phyloP scores from a whole-genome alignment of 441 rosid genomes.

The Bocquillonia castaneifolia region DNA sequence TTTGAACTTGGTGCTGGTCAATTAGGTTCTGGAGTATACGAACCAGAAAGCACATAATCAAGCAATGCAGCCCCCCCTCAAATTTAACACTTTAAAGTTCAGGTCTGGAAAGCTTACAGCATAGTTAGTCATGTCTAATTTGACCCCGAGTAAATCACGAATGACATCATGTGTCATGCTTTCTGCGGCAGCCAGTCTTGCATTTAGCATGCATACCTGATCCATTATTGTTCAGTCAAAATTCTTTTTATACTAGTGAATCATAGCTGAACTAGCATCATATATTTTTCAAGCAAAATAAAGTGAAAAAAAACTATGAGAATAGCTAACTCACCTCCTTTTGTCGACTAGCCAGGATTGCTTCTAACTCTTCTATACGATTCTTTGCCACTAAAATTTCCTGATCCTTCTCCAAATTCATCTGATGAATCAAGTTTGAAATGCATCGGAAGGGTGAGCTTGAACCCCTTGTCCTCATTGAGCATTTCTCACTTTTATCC shows the following conservation, averaged over 20 bases:
- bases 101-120: constrained; percentile 52
- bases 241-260: too few relatives aligned
- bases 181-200: constrained; percentile 89
- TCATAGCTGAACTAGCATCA: neutral
- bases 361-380: constrained; percentile 71
- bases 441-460: constrained; percentile 97
- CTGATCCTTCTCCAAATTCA: constrained; percentile 77
- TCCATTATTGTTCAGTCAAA: constrained; percentile 24
- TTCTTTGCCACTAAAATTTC: constrained; percentile 61
- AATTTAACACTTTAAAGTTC: constrained; percentile 11
- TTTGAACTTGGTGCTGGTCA: constrained; percentile 69
- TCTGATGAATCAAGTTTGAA: constrained; percentile 79
- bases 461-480: constrained; percentile 71
- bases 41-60: constrained; percentile 16
- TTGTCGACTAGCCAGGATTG: constrained; percentile 51
- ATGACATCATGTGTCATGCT: constrained; percentile 97
- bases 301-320: neutral
- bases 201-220: constrained; percentile 68
- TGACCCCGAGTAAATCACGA: constrained; percentile 89
- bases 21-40: constrained; percentile 56
- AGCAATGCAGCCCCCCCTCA: constrained; percentile 14
- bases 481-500: constrained; percentile 54
- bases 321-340: constrained; percentile 55
- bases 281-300: neutral
- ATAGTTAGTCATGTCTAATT: constrained; percentile 77